Evolutionary conservation across 768 basidiomycete genomes (phyloP), one percentile per base, ranked within the genome.

Genomic region (Russula abietina): DNA sequence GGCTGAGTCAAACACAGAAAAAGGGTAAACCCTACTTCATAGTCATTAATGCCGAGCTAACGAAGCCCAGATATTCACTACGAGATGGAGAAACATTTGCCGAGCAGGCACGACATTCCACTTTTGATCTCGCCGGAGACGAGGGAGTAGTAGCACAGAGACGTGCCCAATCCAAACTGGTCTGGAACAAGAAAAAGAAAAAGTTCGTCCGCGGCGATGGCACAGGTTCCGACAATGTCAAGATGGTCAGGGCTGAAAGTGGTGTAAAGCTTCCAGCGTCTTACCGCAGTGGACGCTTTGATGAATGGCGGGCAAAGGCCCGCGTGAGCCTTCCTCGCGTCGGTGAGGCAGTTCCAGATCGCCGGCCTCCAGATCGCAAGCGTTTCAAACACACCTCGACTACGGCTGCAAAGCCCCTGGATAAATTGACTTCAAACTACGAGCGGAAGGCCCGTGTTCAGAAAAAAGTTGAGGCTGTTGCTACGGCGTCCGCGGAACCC

Each of bases 121-220:
- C 89, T 0, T 92, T 98, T 65, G 94, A 97, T 73, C 80, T 98
- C 30, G 77, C 83, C 2, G 86, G 85, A 16, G 92, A 98, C 68
- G 89, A 93, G 51, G 86, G 81, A 9, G 73, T 80, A 12, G 79
- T 81, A 11, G 77, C 80, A 24, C 80, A 83, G 38, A 84, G 81
- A 60, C 81, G 82, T 43, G 88, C 86, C 58, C 53, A 49, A 30
- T 60, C 58, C 3, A 80, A 79, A 65, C 71, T 91, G 70, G 87
- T 80, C 32, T 99, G 97, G 97, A 94, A 98, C 75, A 91, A 91
- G 70, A 95, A 94, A 77, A 95, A 91, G 76, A 97, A 97, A 73
- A 92, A 89, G 70, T 97, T 97, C 67, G 79, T 96, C 46, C 84
- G 89, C 68, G 92, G 93, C 4, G 88, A 86, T 59, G 91, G 92